Conservation (phyloP, 2,329 filamentous ascomycete genomes). For the Davidsoniella neocaledoniae region DNA sequence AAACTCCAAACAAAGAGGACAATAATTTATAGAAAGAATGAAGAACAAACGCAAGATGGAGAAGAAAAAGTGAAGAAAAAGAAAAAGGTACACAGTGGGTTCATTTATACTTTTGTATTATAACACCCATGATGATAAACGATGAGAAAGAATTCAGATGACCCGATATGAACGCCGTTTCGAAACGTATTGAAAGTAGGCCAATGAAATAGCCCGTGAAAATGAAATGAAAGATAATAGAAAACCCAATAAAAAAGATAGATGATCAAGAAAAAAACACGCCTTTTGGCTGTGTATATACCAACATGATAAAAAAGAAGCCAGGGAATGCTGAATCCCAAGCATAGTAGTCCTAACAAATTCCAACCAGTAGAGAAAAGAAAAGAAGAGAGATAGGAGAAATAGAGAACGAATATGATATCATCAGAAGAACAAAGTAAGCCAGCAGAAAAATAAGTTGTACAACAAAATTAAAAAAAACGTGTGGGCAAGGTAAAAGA, state of each 20-base stretch:
- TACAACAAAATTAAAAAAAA: conserved; percentile 1
- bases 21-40: not conserved
- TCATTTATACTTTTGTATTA: no score
- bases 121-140: no score
- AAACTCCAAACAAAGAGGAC: no score
- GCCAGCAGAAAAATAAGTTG: not conserved
- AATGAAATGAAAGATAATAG: no score
- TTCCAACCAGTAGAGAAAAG: not conserved
- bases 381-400: not conserved
- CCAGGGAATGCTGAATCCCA: not conserved
- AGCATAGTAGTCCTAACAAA: not conserved
- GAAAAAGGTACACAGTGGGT: not conserved
- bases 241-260: no score
- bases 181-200: no score
- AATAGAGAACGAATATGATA: conserved; percentile 1
- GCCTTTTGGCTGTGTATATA: no score
- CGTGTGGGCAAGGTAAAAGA: not conserved
- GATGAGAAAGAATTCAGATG: no score
- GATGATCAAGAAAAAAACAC: no score
- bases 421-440: not conserved
- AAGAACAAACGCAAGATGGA: not conserved
- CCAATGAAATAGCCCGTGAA: no score
- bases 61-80: not conserved
- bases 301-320: not conserved
- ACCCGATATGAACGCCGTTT: not conserved